These are phyloP conservation scores for Nemania sp. DNA, from an alignment of 2,329 filamentous ascomycete species.

Conservation along the genomic window DNA sequence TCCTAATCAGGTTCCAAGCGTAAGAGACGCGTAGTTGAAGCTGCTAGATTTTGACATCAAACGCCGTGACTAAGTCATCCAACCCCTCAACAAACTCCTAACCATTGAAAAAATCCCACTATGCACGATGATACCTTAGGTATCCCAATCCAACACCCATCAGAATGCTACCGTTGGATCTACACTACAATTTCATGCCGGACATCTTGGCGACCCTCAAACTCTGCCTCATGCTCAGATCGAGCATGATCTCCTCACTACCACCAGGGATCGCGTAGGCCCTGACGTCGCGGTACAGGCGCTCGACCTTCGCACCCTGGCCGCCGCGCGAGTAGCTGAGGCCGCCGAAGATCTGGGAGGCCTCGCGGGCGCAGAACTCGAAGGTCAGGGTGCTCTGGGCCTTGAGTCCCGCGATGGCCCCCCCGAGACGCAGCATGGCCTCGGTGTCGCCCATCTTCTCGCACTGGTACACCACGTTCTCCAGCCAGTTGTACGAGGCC, in stretches of 20 bases:
- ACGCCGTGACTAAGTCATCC: too few relatives aligned
- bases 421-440: slow-evolving; percentile 93
- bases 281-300: slow-evolving; percentile 90
- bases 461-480: slow-evolving; percentile 93
- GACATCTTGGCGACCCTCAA: slow-evolving; percentile 85
- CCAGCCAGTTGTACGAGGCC: slow-evolving; percentile 94
- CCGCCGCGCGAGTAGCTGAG: slow-evolving; percentile 90
- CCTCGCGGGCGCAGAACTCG: slow-evolving; percentile 96
- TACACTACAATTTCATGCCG: slow-evolving; percentile 88
- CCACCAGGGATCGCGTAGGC: slow-evolving; percentile 97
- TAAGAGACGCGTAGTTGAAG: too few relatives aligned
- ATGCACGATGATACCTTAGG: too few relatives aligned
- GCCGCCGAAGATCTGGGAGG: slow-evolving; percentile 95
- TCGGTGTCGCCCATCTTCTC: slow-evolving; percentile 90
- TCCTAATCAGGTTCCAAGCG: too few relatives aligned
- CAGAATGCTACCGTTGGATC: not conserved
- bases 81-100: too few relatives aligned
- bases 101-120: too few relatives aligned
- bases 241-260: slow-evolving; percentile 97
- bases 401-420: slow-evolving; percentile 91
- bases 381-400: slow-evolving; percentile 93
- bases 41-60: too few relatives aligned
- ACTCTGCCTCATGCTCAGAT: slow-evolving; percentile 90
- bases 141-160: too few relatives aligned
- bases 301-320: slow-evolving; percentile 93